Conservation (phyloP, 805 yeast genomes). For the Candida tallmaniae region DNA sequence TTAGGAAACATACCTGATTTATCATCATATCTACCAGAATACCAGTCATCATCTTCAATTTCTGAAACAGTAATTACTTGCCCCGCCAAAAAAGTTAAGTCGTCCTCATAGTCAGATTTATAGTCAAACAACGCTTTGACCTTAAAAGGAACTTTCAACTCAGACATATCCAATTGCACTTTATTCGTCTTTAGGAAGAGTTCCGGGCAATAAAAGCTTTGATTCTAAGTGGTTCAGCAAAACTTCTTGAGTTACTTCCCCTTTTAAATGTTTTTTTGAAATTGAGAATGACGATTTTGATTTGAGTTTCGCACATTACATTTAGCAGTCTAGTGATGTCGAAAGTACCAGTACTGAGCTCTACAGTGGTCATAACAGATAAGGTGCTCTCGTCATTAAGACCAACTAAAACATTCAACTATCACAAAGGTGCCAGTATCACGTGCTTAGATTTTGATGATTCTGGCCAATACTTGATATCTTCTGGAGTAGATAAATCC, state of each 20-base stretch:
- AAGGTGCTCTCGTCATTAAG: slow-evolving; percentile 13
- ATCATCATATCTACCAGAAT: slow-evolving; percentile 63
- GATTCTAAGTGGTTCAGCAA: too few relatives aligned
- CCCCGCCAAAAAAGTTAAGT: slow-evolving; percentile 64
- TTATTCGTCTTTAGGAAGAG: too few relatives aligned
- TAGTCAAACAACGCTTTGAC: slow-evolving; percentile 69
- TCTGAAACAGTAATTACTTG: slow-evolving; percentile 70
- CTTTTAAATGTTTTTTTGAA: too few relatives aligned
- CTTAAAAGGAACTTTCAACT: slow-evolving; percentile 47
- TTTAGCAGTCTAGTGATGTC: too few relatives aligned
- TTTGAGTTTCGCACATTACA: slow-evolving; percentile 1
- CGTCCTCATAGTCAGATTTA: slow-evolving; percentile 66
- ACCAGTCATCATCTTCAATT: slow-evolving; percentile 92
- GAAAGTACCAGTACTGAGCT: background rate
- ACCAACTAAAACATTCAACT: slow-evolving; percentile 46
- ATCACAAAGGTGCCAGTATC: slow-evolving; percentile 51
- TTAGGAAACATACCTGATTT: slow-evolving; percentile 82
- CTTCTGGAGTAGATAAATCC: slow-evolving; percentile 77
- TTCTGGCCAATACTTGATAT: slow-evolving; percentile 69
- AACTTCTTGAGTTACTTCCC: too few relatives aligned
- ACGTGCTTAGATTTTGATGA: slow-evolving; percentile 79
- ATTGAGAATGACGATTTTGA: too few relatives aligned
- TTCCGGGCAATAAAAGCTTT: too few relatives aligned
- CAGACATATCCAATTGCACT: too few relatives aligned
- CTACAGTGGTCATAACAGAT: slow-evolving; percentile 4